phyloP scores from a whole-genome alignment of 305 asterid genomes.

The Ajuga reptans region DNA sequence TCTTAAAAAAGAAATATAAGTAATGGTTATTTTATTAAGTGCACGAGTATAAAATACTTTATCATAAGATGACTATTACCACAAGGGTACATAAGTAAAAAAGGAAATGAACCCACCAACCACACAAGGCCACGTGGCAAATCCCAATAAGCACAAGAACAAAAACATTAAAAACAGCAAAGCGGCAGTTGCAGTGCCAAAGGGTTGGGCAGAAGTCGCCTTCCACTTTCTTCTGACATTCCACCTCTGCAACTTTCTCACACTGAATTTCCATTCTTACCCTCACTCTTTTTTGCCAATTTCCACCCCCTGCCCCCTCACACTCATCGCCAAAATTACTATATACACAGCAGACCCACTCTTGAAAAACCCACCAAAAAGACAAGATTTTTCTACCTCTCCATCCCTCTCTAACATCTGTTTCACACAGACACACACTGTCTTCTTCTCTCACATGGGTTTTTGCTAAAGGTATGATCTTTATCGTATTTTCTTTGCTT shows the following conservation, averaged over 20 bases:
- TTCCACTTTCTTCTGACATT: constrained; percentile 61
- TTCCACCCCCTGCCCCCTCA: constrained; percentile 19
- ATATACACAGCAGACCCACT: constrained; percentile 30
- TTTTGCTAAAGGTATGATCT: constrained; percentile 34
- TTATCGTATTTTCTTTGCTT: constrained; percentile 3
- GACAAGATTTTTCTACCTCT: constrained; percentile 24
- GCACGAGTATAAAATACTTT: background rate
- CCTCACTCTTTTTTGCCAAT: constrained; percentile 19
- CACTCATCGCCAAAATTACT: constrained; percentile 23
- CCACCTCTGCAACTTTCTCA: constrained; percentile 57
- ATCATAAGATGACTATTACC: background rate
- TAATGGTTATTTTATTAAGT: background rate
- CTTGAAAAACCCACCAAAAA: constrained; percentile 40
- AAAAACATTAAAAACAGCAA: constrained; percentile 22
- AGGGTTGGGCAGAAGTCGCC: constrained; percentile 57
- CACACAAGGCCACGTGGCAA: constrained; percentile 29
- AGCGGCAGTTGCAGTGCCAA: constrained; percentile 35
- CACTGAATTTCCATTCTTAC: constrained; percentile 18
- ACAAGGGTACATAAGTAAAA: constrained; percentile 17
- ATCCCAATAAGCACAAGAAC: background rate
- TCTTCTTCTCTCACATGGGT: constrained; percentile 28
- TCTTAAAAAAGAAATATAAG: too few relatives aligned
- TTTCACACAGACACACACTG: constrained; percentile 5
- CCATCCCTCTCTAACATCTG: constrained; percentile 1
- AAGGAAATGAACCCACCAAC: constrained; percentile 12